These are phyloP conservation scores for Cladosporium oxysporum DNA, from an alignment of 2,329 filamentous ascomycete genomes.

Conservation along the genomic window DNA sequence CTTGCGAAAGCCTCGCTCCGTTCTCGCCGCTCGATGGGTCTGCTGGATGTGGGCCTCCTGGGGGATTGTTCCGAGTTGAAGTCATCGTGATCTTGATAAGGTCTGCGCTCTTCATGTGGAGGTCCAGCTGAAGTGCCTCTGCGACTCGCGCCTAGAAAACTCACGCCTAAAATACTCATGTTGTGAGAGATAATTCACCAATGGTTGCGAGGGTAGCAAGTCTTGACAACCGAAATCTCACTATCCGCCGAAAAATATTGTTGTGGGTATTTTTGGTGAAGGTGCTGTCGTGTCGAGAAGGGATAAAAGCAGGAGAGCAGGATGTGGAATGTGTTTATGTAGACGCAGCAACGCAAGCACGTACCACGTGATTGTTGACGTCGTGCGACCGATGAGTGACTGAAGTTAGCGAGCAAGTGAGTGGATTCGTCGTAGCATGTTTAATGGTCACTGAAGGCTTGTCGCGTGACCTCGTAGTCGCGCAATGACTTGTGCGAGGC, in stretches of 20 bases:
- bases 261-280: not conserved
- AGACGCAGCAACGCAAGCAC: not conserved
- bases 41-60: not conserved
- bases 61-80: not conserved
- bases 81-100: not conserved
- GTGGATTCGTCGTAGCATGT: not conserved
- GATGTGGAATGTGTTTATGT: not conserved
- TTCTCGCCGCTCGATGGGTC: not conserved
- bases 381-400: not conserved
- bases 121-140: not conserved
- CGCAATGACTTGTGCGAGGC: not conserved
- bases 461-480: not conserved
- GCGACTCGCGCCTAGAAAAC: not conserved
- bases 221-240: not conserved
- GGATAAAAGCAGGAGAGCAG: not conserved
- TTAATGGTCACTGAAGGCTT: not conserved
- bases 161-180: not conserved
- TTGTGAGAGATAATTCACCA: constrained; percentile 1
- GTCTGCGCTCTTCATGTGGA: not conserved
- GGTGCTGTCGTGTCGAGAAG: not conserved
- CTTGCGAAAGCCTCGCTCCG: not conserved
- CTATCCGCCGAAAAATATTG: not conserved
- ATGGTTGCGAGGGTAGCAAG: not conserved
- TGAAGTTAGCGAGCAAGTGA: not conserved
- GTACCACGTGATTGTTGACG: not conserved